Evolutionary conservation across 2,329 filamentous ascomycete species (phyloP), one percentile per base, ranked within the genome.

Genomic region (Arthrobotrys sinensis): DNA sequence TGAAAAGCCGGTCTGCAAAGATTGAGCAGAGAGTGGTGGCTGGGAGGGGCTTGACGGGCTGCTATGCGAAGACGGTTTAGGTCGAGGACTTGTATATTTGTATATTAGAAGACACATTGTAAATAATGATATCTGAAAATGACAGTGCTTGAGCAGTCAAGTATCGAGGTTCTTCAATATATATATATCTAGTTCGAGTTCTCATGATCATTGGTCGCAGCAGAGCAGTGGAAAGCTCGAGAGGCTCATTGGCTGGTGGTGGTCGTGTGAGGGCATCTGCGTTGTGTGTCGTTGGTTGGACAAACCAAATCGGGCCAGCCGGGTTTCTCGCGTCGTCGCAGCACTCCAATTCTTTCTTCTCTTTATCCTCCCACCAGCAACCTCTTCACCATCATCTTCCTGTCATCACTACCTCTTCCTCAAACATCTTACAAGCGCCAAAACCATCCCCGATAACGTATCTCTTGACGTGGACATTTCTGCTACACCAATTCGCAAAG

Each of bases 21-120:
- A 77, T 81, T 6, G 80, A 80, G 60, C 81, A 82, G 76, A 68
- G 68, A 46, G 68, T 82, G 10, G 67, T 71, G 8, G 81, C 80
- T 55, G 81, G 81, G 14, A 72, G 80, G 50, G 80, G 80, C 19
- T 36, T 79, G 34, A 79, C 63, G 8, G 76, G 53, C n/a, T 79
- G 76, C 16, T 75, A 79, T 60, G 76, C 76, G 19, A 73, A 63
- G 48, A 62, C 40, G 3, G 62, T 40, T 66, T 45, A 77, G 24
- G 7, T 53, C 16, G n/a, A 16, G 12, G n/a, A 28, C n/a, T 11
- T 45, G 38, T 40, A 38, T 11, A 60, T 43, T 14, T 60, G 36
- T 60, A 60, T 60, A 43, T 24, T 40, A 40, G 6, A 24, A 34
- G n/a, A 12, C 24, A 10, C 40, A 16, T 34, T 63, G 38, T 63